Base-by-base conservation (phyloP, 352 stramenopile species). In the Phytophthora fragariaefolia region DNA sequence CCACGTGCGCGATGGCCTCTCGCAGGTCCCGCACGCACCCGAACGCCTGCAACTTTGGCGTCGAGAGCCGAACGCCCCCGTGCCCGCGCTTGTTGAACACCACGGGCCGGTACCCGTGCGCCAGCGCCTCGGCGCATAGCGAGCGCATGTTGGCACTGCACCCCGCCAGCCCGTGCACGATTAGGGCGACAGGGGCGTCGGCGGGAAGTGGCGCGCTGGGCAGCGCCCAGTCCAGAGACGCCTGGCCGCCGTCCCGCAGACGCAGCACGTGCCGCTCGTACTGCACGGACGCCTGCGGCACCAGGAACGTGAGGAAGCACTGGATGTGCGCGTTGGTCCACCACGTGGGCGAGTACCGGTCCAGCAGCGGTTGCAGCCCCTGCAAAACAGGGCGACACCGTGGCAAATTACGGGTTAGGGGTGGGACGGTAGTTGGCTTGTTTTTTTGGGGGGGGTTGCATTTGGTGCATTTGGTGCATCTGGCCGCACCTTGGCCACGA, bases 61-160 rank as follows among this genome's bases (percentile, higher is more conserved):
- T 92, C 13, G 79, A 23, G 23, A 94, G 76, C 43, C 71, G 66
- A 40, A 91, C 45, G 4, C 84, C 83, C 22, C 87, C 87, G 28
- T 95, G 87, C 9, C 87, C 87, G 49, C 87, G 79, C 73, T 95
- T 95, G 69, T 93, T 95, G 57, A 93, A 95, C 20, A 92, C 87
- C 7, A 95, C 87, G 4, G 87, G 85, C 2, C 87, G 82, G 70
- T 91, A 93, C 7, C 87, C 87, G 24, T 79, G 69, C 2, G 47
- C 23, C 23, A 91, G 54, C 13, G 86, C 86, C 46, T 90, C 82
- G 7, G 81, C 79, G 63, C 83, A 92, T 7, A 91, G 69, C 40
- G 76, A 85, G 6, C 77, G 74, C 82, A 90, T 91, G 55, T 63
- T 84, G 26, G 66, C 48, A 59, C 81, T 91, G 67, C 83, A 88